Conservation (phyloP, 139 green algal genomes). For the Auxenochlorella protothecoides region DNA sequence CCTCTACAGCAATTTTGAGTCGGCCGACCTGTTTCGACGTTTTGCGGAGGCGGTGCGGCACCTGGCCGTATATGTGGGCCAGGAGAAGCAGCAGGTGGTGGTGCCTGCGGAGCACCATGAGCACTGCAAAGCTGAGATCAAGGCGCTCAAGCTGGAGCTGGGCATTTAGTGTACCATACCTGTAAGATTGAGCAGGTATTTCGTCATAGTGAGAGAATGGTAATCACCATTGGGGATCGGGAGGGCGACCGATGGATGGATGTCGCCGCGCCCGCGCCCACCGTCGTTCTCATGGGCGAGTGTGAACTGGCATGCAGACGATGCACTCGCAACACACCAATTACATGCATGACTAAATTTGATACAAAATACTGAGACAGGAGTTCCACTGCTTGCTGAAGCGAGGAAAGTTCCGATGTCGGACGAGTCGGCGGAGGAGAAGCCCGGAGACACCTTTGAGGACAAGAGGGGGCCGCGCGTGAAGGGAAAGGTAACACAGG, state of each 20-base stretch:
- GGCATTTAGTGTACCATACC: conserved; percentile 4
- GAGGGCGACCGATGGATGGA: no score
- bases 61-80: conserved; percentile 36
- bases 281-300: background rate
- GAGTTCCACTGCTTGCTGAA: no score
- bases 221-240: no score
- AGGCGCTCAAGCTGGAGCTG: conserved; percentile 17
- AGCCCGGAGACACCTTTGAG: no score
- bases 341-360: background rate
- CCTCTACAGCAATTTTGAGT: conserved; percentile 61
- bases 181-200: background rate
- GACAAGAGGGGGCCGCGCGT: no score
- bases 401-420: no score
- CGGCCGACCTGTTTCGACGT: conserved; percentile 31
- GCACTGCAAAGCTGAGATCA: conserved; percentile 18
- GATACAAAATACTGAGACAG: no score
- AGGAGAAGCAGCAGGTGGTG: conserved; percentile 17
- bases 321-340: background rate
- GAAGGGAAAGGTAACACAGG: background rate
- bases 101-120: conserved; percentile 11
- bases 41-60: conserved; percentile 26
- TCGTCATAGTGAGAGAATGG: background rate
- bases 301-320: background rate
- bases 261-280: no score
- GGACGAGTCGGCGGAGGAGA: no score